These are phyloP conservation scores for Hymenoscyphus linearis DNA, from an alignment of 2,329 filamentous ascomycete species.

Conservation along the genomic window DNA sequence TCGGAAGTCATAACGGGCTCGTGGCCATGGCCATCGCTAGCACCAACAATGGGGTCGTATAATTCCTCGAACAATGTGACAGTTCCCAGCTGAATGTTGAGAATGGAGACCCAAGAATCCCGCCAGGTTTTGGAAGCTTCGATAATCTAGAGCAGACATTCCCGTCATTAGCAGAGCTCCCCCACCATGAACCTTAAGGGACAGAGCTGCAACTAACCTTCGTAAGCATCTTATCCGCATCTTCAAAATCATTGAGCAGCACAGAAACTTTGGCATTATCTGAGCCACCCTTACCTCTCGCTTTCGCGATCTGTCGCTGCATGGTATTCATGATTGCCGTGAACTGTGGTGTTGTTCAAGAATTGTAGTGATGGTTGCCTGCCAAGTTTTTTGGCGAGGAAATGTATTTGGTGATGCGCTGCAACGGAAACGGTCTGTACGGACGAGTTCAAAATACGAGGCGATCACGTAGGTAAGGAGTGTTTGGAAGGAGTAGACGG, in stretches of 20 bases:
- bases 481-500: not conserved
- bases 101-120: conserved; percentile 70
- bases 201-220: conserved; percentile 47
- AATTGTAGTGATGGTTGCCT: conserved; percentile 6
- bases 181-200: not conserved
- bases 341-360: conserved; percentile 8
- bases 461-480: not conserved
- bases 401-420: not conserved
- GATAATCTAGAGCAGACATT: conserved; percentile 52
- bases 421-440: not conserved
- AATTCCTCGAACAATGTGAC: conserved; percentile 64
- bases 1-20: conserved; percentile 56
- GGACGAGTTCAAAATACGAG: not conserved
- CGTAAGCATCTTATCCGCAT: conserved; percentile 68
- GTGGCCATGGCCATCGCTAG: conserved; percentile 51
- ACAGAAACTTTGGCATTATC: conserved; percentile 73
- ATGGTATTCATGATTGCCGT: conserved; percentile 58
- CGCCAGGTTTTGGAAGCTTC: conserved; percentile 72
- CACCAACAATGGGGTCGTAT: conserved; percentile 71
- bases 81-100: conserved; percentile 62
- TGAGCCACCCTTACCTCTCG: conserved; percentile 61
- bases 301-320: conserved; percentile 68
- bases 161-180: not conserved
- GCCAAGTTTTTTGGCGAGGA: conserved; percentile 6
- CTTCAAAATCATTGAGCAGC: conserved; percentile 73